Evolutionary conservation across 805 yeast genomes (phyloP), one percentile per base, ranked within the genome.

Genomic region (Yamadazyma olivae): DNA sequence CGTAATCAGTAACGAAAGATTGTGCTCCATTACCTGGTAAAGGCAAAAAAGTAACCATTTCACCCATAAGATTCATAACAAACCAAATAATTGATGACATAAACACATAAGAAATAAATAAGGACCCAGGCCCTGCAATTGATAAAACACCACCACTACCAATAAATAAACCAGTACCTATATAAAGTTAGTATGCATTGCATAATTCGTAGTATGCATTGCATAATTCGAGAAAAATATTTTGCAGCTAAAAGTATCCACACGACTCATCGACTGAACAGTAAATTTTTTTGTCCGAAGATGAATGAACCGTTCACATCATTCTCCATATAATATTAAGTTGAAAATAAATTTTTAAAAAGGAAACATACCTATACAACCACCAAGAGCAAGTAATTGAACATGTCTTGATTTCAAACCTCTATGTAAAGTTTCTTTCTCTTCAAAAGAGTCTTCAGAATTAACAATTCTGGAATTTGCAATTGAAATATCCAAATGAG

Each of bases 331-430:
- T n/a, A n/a, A n/a, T n/a, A n/a, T n/a, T n/a, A n/a, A n/a, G n/a
- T n/a, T n/a, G n/a, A 21, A 21, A 21, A 21, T 7, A 7, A 21
- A 7, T n/a, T n/a, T n/a, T n/a, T n/a, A n/a, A n/a, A n/a, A n/a
- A 4, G n/a, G n/a, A n/a, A n/a, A 32, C 34, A 32, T 25, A 24
- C 37, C 44, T 13, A 38, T 41, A 33, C 40, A 38, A 8, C 93
- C 89, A 39, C 93, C 93, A 37, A 87, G 69, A 26, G 95, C 88
- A 50, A 86, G 82, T 78, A 84, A 77, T 41, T 78, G 73, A 42
- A 81, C 75, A 46, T 82, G 89, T 53, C 69, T 59, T 29, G 61
- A 45, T 44, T 63, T 63, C 48, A 67, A 59, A 9, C 65, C 56
- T 39, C 69, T 49, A 36, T 66, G 66, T 48, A 66, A 57, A 4